A percentile compares a stretch with the other conserved stretches of the same genome.
These are phyloP conservation scores for Neonectria ditissima DNA, from an alignment of 2,329 filamentous ascomycete genomes.

Conservation along the genomic window DNA sequence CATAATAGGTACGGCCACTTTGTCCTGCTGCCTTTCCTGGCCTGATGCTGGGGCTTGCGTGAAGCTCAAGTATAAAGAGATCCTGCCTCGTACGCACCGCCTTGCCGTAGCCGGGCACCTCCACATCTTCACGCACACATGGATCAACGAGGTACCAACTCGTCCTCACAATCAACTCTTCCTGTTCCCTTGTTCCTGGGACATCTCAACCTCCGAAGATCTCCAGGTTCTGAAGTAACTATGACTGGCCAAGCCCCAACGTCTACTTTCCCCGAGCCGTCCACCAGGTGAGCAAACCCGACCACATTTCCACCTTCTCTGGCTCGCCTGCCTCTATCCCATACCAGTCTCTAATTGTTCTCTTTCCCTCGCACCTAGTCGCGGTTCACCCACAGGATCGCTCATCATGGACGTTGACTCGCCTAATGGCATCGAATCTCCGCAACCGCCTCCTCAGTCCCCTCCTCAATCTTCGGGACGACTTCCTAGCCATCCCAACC, in stretches of 20 bases:
- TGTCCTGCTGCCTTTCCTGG: not conserved
- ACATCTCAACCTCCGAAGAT: not conserved
- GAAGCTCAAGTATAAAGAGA: not conserved
- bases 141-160: not conserved
- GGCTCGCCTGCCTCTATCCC: not conserved
- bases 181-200: not conserved
- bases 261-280: slow-evolving; percentile 1
- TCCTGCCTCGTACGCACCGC: not conserved
- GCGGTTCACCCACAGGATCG: not conserved
- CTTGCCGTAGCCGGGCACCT: not conserved
- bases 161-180: not conserved
- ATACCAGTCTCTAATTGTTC: not conserved
- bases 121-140: not conserved
- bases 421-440: not conserved
- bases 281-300: not conserved
- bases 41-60: not conserved
- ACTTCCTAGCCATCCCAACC: not conserved
- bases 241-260: not conserved
- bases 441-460: not conserved
- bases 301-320: not conserved
- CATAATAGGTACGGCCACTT: not conserved
- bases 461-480: not conserved
- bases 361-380: not conserved
- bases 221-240: not conserved
- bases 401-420: not conserved